Evolutionary conservation across 305 asterid genomes (phyloP).

Genomic region (Solanum hybrid): DNA sequence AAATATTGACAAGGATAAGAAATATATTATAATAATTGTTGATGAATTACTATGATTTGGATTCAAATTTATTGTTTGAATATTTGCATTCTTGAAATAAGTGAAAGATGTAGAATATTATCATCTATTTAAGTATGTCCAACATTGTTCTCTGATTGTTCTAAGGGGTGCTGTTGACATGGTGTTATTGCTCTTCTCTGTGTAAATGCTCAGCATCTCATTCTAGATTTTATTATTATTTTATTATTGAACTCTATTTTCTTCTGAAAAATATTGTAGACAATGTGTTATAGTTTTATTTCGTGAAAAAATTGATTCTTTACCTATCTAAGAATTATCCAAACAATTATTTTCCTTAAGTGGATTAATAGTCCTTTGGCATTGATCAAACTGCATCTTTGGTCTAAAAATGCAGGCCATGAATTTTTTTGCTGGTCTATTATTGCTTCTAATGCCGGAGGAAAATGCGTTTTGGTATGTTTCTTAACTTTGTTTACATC

Average conservation of each 20-base stretch:
- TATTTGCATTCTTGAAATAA: background rate
- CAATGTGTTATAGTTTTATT: background rate
- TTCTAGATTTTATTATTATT: background rate
- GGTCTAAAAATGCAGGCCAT: conserved; percentile 68
- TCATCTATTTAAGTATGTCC: background rate
- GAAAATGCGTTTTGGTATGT: conserved; percentile 95
- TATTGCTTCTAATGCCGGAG: conserved; percentile 89
- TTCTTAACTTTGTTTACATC: conserved; percentile 6
- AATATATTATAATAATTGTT: background rate
- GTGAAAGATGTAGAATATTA: background rate
- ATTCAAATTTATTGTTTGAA: background rate
- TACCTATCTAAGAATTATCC: background rate
- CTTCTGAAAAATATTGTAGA: background rate
- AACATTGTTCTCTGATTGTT: background rate
- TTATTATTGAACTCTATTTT: background rate
- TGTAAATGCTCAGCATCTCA: background rate
- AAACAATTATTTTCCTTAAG: background rate
- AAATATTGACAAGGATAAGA: background rate
- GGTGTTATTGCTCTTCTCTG: conserved; percentile 1
- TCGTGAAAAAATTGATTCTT: background rate
- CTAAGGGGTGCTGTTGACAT: background rate
- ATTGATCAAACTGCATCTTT: conserved; percentile 6
- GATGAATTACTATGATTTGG: background rate
- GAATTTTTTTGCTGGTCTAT: conserved; percentile 93
- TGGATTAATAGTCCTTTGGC: background rate